Base-by-base conservation (phyloP, 2,329 filamentous ascomycete genomes). In the Xylaria sp. region DNA sequence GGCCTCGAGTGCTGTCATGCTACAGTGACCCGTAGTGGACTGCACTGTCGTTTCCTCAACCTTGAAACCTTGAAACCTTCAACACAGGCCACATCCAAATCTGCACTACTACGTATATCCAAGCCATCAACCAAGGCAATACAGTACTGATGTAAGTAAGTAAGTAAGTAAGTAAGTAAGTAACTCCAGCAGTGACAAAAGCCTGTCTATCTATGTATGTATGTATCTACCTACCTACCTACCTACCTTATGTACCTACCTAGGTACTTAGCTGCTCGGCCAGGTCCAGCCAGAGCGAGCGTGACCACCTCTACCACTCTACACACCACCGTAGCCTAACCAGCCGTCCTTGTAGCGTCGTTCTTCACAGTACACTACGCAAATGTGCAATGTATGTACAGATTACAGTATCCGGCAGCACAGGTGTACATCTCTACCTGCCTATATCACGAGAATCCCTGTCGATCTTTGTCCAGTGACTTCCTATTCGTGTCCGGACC, bases 1-100 rank as follows among this genome's bases (percentile, higher is more conserved):
- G 66, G 50, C 69, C 53, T 64, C 50, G 57, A 66, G 65, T 69
- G 63, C 65, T 71, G 74, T 72, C 72, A 74, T 68, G 58, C 65
- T 46, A 74, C 74, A 52, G 73, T 75, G 32, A 28, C 18, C 52
- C 15, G 50, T 73, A 52, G 73, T 74, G 28, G 32, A 25, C 52
- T 18, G 53, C 58, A 72, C 72, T 70, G 70, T 74, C 32, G 55
- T 46, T 62, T 20, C 63, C 60, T 41, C 48, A 30, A 30, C 48
- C n/a, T n/a, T n/a, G n/a, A n/a, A n/a, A n/a, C n/a, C n/a, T n/a
- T n/a, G n/a, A n/a, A n/a, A n/a, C n/a, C 63, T 62, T 41, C 48
- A 30, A 30, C 48, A 28, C 10, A 15, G 45, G 23, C 20, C 23
- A 28, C 45, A 18, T 13, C 45, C 45, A 48, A 15, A 25, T 7